These are phyloP conservation scores for Candida buenavistaensis DNA, from an alignment of 1,139 yeast genomes.

Conservation along the genomic window DNA sequence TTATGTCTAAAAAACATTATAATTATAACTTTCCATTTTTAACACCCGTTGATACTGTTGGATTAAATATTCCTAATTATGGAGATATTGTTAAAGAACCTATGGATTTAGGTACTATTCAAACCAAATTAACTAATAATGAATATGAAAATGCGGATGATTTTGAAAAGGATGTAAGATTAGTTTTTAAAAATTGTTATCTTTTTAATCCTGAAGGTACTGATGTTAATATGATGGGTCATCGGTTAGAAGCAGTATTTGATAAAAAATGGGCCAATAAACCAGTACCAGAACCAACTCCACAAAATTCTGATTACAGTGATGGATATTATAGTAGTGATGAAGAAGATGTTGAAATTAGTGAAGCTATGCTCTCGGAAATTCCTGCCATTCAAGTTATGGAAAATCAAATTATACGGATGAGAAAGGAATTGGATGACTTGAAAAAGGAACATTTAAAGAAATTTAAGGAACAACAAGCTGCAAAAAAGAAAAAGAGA, in stretches of 20 bases:
- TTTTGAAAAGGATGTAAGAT: slow-evolving; percentile 77
- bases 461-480: slow-evolving; percentile 52
- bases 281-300: slow-evolving; percentile 71
- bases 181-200: slow-evolving; percentile 87
- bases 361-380: slow-evolving; percentile 70
- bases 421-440: slow-evolving; percentile 81
- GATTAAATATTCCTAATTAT: slow-evolving; percentile 89
- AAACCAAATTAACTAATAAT: slow-evolving; percentile 76
- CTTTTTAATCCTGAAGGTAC: slow-evolving; percentile 93
- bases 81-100: slow-evolving; percentile 83
- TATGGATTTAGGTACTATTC: slow-evolving; percentile 91
- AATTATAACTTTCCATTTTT: slow-evolving; percentile 85
- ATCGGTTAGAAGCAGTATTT: slow-evolving; percentile 79
- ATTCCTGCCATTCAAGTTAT: slow-evolving; percentile 84
- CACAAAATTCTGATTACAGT: slow-evolving; percentile 35
- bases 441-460: slow-evolving; percentile 70
- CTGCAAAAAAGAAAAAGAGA: slow-evolving; percentile 50
- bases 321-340: slow-evolving; percentile 43
- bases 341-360: slow-evolving; percentile 69
- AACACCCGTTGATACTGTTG: slow-evolving; percentile 94
- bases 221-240: slow-evolving; percentile 95
- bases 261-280: slow-evolving; percentile 87
- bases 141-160: slow-evolving; percentile 88
- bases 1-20: slow-evolving; percentile 80
- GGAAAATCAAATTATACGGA: slow-evolving; percentile 81